Percentiles rank a stretch among this genome's conserved stretches.
These are phyloP conservation scores for Saccharomyces paradoxus DNA, from an alignment of 805 yeast species.

Conservation along the genomic window DNA sequence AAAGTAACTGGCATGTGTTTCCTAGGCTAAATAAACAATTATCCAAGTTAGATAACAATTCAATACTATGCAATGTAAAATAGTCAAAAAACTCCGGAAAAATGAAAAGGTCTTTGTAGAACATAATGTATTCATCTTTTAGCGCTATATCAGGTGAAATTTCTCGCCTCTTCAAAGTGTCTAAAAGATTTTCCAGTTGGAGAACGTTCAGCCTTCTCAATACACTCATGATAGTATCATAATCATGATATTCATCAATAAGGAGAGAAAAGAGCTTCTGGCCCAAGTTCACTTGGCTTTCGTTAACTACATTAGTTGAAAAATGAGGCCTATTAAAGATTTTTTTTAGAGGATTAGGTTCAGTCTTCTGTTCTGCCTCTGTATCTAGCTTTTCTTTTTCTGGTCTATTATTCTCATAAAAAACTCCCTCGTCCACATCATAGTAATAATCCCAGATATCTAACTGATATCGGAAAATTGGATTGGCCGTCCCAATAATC, in stretches of 20 bases:
- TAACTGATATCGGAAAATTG: conserved; percentile 47
- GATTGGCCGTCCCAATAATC: conserved; percentile 62
- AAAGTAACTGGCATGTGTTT: conserved; percentile 8
- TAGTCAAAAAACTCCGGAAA: conserved; percentile 29
- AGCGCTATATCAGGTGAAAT: conserved; percentile 17
- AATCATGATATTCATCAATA: conserved; percentile 22
- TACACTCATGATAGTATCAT: conserved; percentile 19
- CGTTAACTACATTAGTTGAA: background rate
- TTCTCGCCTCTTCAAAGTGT: conserved; percentile 3
- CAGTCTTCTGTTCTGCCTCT: conserved; percentile 8
- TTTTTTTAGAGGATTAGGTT: conserved; percentile 9
- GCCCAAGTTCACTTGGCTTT: background rate
- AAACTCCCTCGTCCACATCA: conserved; percentile 47
- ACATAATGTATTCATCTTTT: conserved; percentile 26
- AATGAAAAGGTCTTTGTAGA: conserved; percentile 27
- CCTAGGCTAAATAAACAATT: conserved; percentile 1
- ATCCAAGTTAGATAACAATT: conserved; percentile 12
- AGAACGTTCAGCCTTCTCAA: conserved; percentile 28
- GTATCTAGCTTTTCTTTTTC: conserved; percentile 1
- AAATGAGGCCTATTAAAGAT: conserved; percentile 6
- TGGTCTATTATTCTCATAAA: conserved; percentile 17
- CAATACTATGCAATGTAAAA: conserved; percentile 9
- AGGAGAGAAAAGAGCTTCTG: conserved; percentile 14
- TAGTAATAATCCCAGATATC: conserved; percentile 54
- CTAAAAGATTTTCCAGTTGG: conserved; percentile 28